phyloP scores from a whole-genome alignment of 495 filamentous ascomycete species.

The Hamigera avellanea region DNA sequence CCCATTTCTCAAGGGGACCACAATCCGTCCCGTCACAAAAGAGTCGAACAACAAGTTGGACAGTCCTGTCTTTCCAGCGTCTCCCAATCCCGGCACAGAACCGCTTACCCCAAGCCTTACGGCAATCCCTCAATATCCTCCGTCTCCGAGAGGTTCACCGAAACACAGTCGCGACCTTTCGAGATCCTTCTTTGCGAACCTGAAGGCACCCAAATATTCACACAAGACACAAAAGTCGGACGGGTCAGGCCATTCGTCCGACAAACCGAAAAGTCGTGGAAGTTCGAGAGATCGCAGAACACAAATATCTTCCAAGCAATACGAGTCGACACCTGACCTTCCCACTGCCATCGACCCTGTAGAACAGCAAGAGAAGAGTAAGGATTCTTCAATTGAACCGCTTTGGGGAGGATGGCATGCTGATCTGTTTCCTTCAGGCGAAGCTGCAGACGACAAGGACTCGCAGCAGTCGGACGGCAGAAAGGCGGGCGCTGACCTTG shows the following conservation, averaged over 20 bases:
- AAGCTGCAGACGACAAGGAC: constrained; percentile 11
- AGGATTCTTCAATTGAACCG: constrained; percentile 9
- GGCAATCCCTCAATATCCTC: constrained; percentile 41
- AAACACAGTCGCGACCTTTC: constrained; percentile 43
- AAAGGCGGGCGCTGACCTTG: constrained; percentile 21
- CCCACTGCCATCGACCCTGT: constrained; percentile 17
- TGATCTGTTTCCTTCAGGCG: constrained; percentile 7
- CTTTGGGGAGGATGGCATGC: not conserved
- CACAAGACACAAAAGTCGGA: constrained; percentile 30
- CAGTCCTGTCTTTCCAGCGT: constrained; percentile 22
- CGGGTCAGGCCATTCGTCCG: constrained; percentile 25
- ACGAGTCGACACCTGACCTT: constrained; percentile 34
- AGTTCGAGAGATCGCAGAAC: constrained; percentile 31
- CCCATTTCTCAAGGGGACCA: constrained; percentile 29
- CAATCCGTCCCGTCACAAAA: constrained; percentile 34
- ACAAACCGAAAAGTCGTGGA: constrained; percentile 31
- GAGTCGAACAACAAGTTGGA: constrained; percentile 23
- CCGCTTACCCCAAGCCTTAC: constrained; percentile 37
- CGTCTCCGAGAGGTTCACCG: constrained; percentile 34
- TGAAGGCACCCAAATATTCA: constrained; percentile 44
- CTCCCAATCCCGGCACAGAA: constrained; percentile 17
- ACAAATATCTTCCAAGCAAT: constrained; percentile 19
- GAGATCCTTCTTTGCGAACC: constrained; percentile 44
- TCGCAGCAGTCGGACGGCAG: constrained; percentile 12
- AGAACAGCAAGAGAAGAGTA: constrained; percentile 22